These are phyloP conservation scores for Phytopythium montanum DNA, from an alignment of 352 stramenopile genomes.

Conservation along the genomic window DNA sequence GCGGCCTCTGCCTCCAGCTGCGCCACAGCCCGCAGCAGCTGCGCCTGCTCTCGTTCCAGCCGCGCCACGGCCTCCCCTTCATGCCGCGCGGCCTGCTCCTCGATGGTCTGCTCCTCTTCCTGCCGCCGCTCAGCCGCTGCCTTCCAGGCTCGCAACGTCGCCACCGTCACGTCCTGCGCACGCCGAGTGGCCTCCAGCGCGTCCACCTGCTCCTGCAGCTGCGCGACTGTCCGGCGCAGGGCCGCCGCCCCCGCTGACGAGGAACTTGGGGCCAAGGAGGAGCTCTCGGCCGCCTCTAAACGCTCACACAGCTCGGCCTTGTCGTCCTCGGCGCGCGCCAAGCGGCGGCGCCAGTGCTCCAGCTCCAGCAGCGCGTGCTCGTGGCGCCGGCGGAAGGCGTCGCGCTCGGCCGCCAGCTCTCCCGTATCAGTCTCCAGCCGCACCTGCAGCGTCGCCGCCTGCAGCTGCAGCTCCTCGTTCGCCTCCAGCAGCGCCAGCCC, in stretches of 20 bases:
- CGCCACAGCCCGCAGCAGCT: conserved; percentile 22
- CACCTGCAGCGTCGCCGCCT: conserved; percentile 68
- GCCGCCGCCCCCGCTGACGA: conserved; percentile 24
- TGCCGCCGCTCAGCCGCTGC: conserved; percentile 31
- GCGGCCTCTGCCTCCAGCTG: conserved; percentile 27
- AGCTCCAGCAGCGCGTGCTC: conserved; percentile 58
- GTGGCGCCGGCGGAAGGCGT: conserved; percentile 56
- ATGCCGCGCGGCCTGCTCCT: conserved; percentile 31
- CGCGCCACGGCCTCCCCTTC: conserved; percentile 38
- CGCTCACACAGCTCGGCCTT: conserved; percentile 48
- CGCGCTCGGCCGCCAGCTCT: conserved; percentile 58
- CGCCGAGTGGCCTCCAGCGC: conserved; percentile 27
- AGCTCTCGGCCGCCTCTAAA: conserved; percentile 41
- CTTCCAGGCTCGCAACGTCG: conserved; percentile 47
- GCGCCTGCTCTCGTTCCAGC: conserved; percentile 35
- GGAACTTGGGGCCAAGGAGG: no score
- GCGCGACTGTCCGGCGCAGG: conserved; percentile 34
- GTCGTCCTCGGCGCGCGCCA: conserved; percentile 57
- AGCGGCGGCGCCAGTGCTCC: conserved; percentile 70
- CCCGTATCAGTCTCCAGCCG: conserved; percentile 59
- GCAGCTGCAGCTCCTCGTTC: conserved; percentile 74
- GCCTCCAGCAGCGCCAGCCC: conserved; percentile 65
- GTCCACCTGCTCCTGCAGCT: conserved; percentile 33
- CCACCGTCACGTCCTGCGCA: conserved; percentile 37
- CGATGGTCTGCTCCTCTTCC: conserved; percentile 33